Percentiles rank a stretch among this genome's conserved stretches.
Conservation (phyloP, 139 green algal genomes). For the Micractinium sp. region DNA sequence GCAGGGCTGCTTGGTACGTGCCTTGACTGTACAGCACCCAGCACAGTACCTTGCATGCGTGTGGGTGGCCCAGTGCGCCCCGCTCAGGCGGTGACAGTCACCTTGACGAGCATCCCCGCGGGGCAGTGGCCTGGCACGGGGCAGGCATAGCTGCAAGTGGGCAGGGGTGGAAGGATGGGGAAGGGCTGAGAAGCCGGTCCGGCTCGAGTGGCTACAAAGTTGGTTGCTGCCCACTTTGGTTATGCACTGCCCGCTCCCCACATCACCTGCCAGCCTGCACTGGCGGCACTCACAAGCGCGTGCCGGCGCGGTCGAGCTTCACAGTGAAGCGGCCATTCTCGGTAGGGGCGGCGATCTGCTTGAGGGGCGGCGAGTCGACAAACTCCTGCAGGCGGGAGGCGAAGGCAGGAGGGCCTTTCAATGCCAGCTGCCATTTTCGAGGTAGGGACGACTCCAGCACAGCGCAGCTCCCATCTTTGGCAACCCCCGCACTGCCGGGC, state of each 20-base stretch:
- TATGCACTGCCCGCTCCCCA: neutral
- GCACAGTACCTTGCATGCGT: no score
- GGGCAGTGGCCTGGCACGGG: neutral
- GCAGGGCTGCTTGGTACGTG: neutral
- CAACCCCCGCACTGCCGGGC: no score
- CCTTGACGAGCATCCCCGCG: neutral
- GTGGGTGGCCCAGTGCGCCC: no score
- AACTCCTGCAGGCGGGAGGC: neutral
- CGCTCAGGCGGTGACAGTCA: neutral
- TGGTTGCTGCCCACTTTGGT: neutral
- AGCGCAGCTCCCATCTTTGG: neutral
- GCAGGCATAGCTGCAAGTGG: conserved; percentile 1
- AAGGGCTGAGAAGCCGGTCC: no score
- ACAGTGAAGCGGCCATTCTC: neutral
- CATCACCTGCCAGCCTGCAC: neutral
- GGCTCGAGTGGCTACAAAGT: neutral
- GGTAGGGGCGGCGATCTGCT: neutral
- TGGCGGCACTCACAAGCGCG: neutral
- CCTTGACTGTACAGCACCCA: neutral
- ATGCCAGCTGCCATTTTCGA: neutral
- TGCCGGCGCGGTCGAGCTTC: neutral
- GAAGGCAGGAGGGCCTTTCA: neutral
- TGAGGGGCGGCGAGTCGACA: neutral
- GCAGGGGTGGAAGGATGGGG: neutral
- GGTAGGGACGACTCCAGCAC: neutral